Evolutionary conservation across 805 yeast genomes (phyloP), one percentile per base, ranked within the genome.

Genomic region (Myxozyma nipponensis): DNA sequence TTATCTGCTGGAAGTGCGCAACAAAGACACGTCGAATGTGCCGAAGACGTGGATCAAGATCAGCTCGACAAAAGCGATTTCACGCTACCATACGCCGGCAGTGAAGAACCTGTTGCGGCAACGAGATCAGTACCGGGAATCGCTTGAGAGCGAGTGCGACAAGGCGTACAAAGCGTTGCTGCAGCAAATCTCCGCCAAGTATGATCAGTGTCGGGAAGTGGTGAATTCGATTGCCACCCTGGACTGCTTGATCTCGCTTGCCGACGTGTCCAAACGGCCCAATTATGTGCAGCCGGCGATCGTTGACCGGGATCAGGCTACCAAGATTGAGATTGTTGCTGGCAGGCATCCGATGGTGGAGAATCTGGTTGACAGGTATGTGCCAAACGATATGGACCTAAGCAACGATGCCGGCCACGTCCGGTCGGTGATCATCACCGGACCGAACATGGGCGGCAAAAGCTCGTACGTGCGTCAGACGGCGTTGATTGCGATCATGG

Each of bases 31-130:
- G 1, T 77, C 77, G 39, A 66, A 69, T 1, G 66, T 90, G 1
- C 98, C 98, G 0, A 59, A 70, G 1, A 80, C 78, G 45, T 91
- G 96, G 96, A 68, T 83, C 10, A 84, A 86, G 58, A 77, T 86
- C 24, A 84, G 78, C 59, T 84, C 84, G 6, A 95, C 42, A 72
- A 80, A 62, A 54, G 66, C 80, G 1, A 82, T 87, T 1, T 77
- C 88, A 1, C 70, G 98, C 50, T 90, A 79, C 65, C 71, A 89
- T 51, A 73, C 95, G 0, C 86, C 95, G 0, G 69, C 66, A 26
- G 74, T 82, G 1, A 58, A 71, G 2, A 67, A 69, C 15, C 67
- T 86, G 24, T 74, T 81, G 42, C 79, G 79, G 46, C 65, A 71
- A 35, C 64, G 83, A 34, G 82, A 80, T 52, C 82, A 82, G 58